These are phyloP conservation scores for Tricharina praecox DNA, from an alignment of 495 filamentous ascomycete species.

Conservation along the genomic window DNA sequence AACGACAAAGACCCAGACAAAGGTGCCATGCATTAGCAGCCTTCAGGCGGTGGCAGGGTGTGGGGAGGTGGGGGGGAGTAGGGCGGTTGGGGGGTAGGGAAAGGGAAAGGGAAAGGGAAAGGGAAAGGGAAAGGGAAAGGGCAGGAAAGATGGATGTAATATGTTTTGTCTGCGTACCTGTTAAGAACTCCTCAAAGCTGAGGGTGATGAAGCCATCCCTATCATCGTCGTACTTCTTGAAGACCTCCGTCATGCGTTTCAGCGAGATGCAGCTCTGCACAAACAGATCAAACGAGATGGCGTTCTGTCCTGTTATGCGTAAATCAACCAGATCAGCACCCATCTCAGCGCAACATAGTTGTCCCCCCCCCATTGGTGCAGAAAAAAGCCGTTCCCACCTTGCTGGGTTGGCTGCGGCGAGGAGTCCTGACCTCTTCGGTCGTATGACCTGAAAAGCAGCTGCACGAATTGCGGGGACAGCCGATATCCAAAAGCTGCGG, in stretches of 20 bases:
- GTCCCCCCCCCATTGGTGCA: not conserved
- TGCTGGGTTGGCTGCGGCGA: slow-evolving; percentile 14
- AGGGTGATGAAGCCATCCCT: slow-evolving; percentile 52
- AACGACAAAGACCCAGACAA: not conserved
- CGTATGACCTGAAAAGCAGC: slow-evolving; percentile 59
- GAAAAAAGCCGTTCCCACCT: slow-evolving; percentile 19
- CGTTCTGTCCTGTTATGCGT: slow-evolving; percentile 28
- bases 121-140: too few relatives aligned
- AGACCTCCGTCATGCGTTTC: slow-evolving; percentile 97
- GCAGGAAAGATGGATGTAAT: too few relatives aligned
- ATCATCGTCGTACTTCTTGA: slow-evolving; percentile 97
- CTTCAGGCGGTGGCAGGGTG: too few relatives aligned
- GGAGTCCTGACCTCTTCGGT: slow-evolving; percentile 29
- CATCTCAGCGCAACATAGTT: too few relatives aligned
- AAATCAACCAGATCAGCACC: too few relatives aligned
- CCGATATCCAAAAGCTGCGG: slow-evolving; percentile 75
- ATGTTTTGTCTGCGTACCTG: too few relatives aligned
- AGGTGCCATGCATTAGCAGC: not conserved
- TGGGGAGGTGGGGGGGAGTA: not conserved
- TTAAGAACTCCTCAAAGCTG: slow-evolving; percentile 17
- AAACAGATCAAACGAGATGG: slow-evolving; percentile 91
- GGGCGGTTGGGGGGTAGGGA: too few relatives aligned
- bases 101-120: too few relatives aligned
- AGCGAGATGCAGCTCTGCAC: slow-evolving; percentile 93
- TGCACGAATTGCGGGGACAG: slow-evolving; percentile 67